Evolutionary conservation across 306 rosid species (phyloP).

Genomic region (Corylus americana): DNA sequence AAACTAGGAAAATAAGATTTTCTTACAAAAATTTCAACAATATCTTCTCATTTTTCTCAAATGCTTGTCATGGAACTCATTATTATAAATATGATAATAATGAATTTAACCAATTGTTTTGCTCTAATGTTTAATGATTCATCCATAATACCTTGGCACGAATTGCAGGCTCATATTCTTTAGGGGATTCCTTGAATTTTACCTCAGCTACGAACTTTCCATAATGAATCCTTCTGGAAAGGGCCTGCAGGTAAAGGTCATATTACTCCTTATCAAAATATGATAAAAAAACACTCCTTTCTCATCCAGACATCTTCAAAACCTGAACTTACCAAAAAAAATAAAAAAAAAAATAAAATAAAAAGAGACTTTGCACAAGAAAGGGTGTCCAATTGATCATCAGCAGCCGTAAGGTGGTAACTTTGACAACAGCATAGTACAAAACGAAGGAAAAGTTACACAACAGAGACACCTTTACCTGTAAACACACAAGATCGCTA

Average conservation of each 20-base stretch:
- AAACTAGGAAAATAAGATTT: no score
- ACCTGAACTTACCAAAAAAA: neutral
- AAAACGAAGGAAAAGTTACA: neutral
- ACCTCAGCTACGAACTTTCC: conserved; percentile 96
- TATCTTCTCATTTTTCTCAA: no score
- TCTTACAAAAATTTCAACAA: no score
- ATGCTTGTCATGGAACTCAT: no score
- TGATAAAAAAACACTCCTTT: neutral
- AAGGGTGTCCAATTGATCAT: no score
- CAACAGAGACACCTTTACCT: conserved; percentile 39
- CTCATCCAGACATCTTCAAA: neutral
- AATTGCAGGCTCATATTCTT: conserved; percentile 76
- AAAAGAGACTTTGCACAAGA: neutral
- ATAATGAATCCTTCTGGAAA: conserved; percentile 86
- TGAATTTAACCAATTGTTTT: neutral
- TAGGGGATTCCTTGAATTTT: conserved; percentile 74
- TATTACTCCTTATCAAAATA: neutral
- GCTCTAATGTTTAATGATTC: neutral
- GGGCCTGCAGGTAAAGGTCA: conserved; percentile 53
- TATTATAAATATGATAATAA: no score
- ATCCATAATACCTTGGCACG: conserved; percentile 56
- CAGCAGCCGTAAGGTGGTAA: no score
- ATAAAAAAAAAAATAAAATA: neutral
- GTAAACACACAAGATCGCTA: conserved; percentile 79
- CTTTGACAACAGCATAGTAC: neutral